phyloP scores from a whole-genome alignment of 768 basidiomycete genomes.

The Agaricus subrufescens region DNA sequence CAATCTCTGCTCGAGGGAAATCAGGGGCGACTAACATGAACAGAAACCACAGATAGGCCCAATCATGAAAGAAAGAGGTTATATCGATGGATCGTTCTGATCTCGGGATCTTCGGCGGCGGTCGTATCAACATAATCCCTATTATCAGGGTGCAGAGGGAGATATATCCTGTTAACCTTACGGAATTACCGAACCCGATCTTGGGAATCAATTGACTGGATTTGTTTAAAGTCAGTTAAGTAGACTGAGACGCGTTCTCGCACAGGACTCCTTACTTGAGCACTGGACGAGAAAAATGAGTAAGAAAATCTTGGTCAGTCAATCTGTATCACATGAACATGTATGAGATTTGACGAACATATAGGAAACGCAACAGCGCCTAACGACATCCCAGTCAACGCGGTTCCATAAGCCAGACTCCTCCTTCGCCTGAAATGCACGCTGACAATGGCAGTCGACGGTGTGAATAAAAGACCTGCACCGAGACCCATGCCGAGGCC shows the following conservation, averaged over 20 bases:
- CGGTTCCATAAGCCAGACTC: conserved; percentile 32
- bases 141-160: conserved; percentile 10
- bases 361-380: conserved; percentile 32
- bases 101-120: conserved; percentile 6
- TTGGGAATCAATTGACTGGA: conserved; percentile 9
- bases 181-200: conserved; percentile 11
- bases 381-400: conserved; percentile 40
- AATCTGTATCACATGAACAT: neutral
- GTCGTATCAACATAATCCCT: conserved; percentile 7
- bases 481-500: conserved; percentile 51
- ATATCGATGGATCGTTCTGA: conserved; percentile 5
- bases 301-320: neutral
- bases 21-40: neutral
- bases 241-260: neutral
- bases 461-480: conserved; percentile 47
- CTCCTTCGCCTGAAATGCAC: conserved; percentile 40
- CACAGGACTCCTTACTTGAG: conserved; percentile 13
- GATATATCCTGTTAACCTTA: conserved; percentile 13
- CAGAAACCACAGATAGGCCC: conserved; percentile 9
- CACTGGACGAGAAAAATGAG: conserved; percentile 11
- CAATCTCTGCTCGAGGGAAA: neutral
- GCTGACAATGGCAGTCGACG: conserved; percentile 38
- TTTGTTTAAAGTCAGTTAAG: neutral
- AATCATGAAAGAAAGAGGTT: conserved; percentile 10
- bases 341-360: conserved; percentile 14